Evolutionary conservation across 2,329 filamentous ascomycete genomes (phyloP).

Genomic region (Alternaria postmessia): DNA sequence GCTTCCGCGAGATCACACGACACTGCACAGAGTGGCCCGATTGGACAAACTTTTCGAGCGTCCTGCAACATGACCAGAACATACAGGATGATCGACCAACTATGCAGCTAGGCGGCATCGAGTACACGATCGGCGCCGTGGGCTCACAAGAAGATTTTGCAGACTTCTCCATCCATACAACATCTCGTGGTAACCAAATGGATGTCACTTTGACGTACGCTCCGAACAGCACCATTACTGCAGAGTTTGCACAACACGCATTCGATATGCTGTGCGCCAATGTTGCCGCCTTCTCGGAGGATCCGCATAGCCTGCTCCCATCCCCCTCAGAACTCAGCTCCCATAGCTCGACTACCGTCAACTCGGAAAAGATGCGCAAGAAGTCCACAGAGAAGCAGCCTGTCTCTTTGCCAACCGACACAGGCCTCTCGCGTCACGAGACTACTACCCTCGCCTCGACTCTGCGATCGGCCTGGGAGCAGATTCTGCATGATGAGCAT

Average conservation of each 20-base stretch:
- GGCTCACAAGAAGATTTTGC: slow-evolving; percentile 45
- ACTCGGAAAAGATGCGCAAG: slow-evolving; percentile 33
- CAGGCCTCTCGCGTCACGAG: slow-evolving; percentile 37
- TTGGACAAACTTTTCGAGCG: slow-evolving; percentile 48
- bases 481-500: slow-evolving; percentile 40
- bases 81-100: slow-evolving; percentile 52
- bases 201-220: slow-evolving; percentile 43
- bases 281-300: slow-evolving; percentile 35
- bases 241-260: slow-evolving; percentile 61
- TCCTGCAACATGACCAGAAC: slow-evolving; percentile 47
- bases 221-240: slow-evolving; percentile 58
- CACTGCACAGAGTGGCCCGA: slow-evolving; percentile 50
- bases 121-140: slow-evolving; percentile 41
- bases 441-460: slow-evolving; percentile 31
- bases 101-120: slow-evolving; percentile 56
- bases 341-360: slow-evolving; percentile 31
- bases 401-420: slow-evolving; percentile 35
- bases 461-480: slow-evolving; percentile 40
- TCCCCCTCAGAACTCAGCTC: slow-evolving; percentile 39
- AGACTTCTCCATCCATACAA: slow-evolving; percentile 44
- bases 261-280: slow-evolving; percentile 45
- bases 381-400: slow-evolving; percentile 36
- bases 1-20: slow-evolving; percentile 45
- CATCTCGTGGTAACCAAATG: slow-evolving; percentile 33
- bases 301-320: slow-evolving; percentile 40